Evolutionary conservation across 805 yeast species (phyloP).

Genomic region (Starmerella apis): DNA sequence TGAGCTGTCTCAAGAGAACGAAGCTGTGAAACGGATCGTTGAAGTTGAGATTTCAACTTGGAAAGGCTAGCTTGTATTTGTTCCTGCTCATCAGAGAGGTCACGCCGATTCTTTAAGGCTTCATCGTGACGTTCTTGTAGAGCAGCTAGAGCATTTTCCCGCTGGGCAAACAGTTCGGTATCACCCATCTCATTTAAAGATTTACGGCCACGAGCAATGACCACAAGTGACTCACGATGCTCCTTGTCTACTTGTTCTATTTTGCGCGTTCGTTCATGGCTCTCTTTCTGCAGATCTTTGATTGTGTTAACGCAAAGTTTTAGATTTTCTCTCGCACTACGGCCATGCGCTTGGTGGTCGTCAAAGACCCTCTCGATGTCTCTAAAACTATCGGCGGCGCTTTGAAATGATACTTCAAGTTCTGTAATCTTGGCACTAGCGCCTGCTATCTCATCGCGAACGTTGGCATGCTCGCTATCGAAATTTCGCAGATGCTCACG

Average conservation of each 20-base stretch:
- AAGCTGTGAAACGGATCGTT: neutral
- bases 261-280: neutral
- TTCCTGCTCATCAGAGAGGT: neutral
- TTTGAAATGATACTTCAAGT: neutral
- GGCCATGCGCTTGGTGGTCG: neutral
- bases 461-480: neutral
- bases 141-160: neutral
- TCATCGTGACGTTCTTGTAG: neutral
- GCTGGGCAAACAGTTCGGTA: neutral
- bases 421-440: neutral
- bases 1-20: neutral
- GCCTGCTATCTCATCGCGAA: neutral
- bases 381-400: neutral
- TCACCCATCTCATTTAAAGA: constrained; percentile 6
- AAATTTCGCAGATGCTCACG: constrained; percentile 30
- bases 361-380: neutral
- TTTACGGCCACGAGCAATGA: neutral
- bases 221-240: neutral
- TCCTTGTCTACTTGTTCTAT: neutral
- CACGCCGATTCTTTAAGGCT: too few species aligned
- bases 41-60: neutral
- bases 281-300: neutral
- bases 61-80: neutral
- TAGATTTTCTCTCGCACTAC: neutral
- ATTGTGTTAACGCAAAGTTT: neutral